Base-by-base conservation (phyloP, 177 flowering plant genomes). In the Vitis hybrid region DNA sequence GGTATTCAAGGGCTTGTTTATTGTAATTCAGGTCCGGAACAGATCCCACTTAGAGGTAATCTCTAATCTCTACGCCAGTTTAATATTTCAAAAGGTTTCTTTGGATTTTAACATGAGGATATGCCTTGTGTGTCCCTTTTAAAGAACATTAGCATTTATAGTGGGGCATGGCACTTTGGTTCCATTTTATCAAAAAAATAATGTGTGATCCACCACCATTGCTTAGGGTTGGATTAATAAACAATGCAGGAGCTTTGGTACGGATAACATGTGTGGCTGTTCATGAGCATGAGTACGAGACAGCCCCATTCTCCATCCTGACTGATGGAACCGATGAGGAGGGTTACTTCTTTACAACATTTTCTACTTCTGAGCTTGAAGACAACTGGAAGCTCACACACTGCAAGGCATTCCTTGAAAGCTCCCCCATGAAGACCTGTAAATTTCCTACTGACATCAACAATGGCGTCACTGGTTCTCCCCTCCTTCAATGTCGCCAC, bases 351-450 rank as follows among this genome's bases (percentile, higher is more conserved):
- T 74, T 82, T 0, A 78, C 80, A 0, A 78, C 71, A 49, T 55
- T 86, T 34, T 71, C 73, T 5, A 59, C 68, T 29, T 45, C 57
- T 9, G 61, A 80, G 64, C 53, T 77, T 2, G 59, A 73, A 15
- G 64, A 72, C 1, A 73, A 69, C 1, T 67, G 22, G 65, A 78
- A 66, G 71, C 29, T 81, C 3, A 68, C 55, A 1, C 73, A 80
- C n/a, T 88, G 93, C 81, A 84, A 75, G 73, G 80, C 82, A 1
- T 84, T 81, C 75, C 87, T 88, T 20, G 74, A 84, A 2, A 54
- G 63, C 19, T 84, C 90, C 12, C 85, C 89, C 2, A 65, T 19
- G 15, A 59, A 82, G 58, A 53, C 63, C 4, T 88, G 89, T 56
- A 64, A 68, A 7, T 34, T 78, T 52, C 84, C 85, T 0, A 80